Evolutionary conservation across 495 filamentous ascomycete genomes (phyloP).

Genomic region (Chaetomium tenue): DNA sequence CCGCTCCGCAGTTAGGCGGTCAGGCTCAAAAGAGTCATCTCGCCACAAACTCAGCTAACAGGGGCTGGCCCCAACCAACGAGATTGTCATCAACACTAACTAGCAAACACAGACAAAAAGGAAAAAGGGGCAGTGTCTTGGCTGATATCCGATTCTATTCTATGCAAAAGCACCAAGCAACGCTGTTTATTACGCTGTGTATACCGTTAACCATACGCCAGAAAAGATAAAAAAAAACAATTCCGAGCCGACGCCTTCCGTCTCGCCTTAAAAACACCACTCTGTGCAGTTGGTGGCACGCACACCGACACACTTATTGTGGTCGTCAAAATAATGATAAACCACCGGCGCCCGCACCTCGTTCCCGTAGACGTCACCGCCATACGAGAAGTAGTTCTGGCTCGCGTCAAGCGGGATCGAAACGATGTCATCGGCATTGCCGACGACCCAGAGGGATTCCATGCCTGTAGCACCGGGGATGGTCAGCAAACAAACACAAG

Average conservation of each 20-base stretch:
- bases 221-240: too few relatives aligned
- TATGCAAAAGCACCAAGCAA: too few relatives aligned
- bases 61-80: too few relatives aligned
- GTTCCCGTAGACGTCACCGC: conserved; percentile 53
- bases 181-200: too few relatives aligned
- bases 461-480: conserved; percentile 37
- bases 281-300: neutral
- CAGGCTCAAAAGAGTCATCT: neutral
- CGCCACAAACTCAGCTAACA: too few relatives aligned
- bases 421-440: conserved; percentile 44
- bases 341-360: conserved; percentile 40
- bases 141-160: too few relatives aligned
- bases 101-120: neutral
- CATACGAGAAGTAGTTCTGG: conserved; percentile 49
- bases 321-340: conserved; percentile 25
- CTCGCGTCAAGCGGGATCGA: conserved; percentile 37
- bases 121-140: too few relatives aligned
- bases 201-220: too few relatives aligned
- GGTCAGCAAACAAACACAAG: conserved; percentile 17
- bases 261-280: neutral
- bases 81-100: too few relatives aligned
- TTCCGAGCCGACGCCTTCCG: neutral
- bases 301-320: neutral
- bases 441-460: conserved; percentile 54
- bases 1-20: neutral